phyloP scores from a whole-genome alignment of 768 basidiomycete species.

The Termitomyces sp. region DNA sequence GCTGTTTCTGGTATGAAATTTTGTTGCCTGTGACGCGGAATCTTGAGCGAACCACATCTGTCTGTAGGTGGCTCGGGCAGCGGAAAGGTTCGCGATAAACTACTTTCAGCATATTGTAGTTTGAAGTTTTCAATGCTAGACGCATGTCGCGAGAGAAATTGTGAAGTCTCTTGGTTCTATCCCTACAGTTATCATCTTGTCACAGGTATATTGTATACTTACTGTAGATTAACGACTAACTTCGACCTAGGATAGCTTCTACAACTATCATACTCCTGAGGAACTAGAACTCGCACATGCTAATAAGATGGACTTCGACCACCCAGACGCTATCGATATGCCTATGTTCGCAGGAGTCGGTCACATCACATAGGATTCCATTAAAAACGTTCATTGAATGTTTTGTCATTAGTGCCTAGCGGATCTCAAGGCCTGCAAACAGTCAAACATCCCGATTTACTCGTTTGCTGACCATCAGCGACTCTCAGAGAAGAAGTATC shows the following conservation, averaged over 20 bases:
- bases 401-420: constrained; percentile 59
- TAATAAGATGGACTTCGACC: constrained; percentile 83
- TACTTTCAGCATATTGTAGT: neutral
- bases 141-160: constrained; percentile 82
- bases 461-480: constrained; percentile 91
- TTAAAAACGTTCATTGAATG: neutral
- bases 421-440: constrained; percentile 82
- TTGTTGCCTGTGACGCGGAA: neutral
- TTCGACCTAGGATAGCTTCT: constrained; percentile 86
- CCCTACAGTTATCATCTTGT: constrained; percentile 86
- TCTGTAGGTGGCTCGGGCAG: constrained; percentile 76
- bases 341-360: constrained; percentile 75
- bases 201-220: constrained; percentile 50
- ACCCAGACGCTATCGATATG: constrained; percentile 92
- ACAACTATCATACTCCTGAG: constrained; percentile 74
- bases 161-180: constrained; percentile 79
- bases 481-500: constrained; percentile 72
- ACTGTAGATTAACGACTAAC: neutral
- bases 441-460: constrained; percentile 89
- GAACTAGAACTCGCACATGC: constrained; percentile 81
- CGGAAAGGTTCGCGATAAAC: constrained; percentile 59
- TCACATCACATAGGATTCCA: neutral
- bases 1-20: constrained; percentile 68
- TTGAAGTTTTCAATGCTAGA: constrained; percentile 38
- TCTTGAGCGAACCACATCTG: neutral